Percentiles rank a stretch among this genome's conserved stretches.
These are phyloP conservation scores for Kodamaea neixiangensis DNA, from an alignment of 805 yeast genomes.

Conservation along the genomic window DNA sequence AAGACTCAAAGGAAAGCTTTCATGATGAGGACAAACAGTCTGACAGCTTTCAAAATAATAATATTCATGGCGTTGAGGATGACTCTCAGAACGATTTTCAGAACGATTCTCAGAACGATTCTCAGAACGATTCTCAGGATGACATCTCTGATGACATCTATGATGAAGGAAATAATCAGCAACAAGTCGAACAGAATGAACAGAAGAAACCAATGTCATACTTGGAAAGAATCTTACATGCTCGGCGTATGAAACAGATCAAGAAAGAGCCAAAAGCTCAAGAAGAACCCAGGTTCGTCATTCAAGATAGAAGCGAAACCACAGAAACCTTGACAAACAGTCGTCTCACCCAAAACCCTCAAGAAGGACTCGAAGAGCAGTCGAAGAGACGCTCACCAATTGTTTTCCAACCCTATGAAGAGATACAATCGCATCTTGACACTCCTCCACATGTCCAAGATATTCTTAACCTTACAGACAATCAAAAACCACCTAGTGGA, in stretches of 20 bases:
- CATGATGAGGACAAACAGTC: too few species aligned
- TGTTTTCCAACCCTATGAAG: neutral
- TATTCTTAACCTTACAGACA: neutral
- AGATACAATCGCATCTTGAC: neutral
- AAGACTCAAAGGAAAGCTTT: too few species aligned
- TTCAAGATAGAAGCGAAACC: conserved; percentile 3
- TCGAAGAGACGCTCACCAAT: neutral
- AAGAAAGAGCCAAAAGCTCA: neutral
- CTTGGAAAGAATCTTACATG: conserved; percentile 9
- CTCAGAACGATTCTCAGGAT: neutral
- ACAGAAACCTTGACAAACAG: neutral
- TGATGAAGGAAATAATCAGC: neutral
- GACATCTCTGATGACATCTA: neutral
- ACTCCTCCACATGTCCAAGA: neutral
- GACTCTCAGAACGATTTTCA: neutral
- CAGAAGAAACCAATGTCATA: conserved; percentile 7
- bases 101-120: too few species aligned
- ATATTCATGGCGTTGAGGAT: too few species aligned
- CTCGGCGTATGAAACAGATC: conserved; percentile 4
- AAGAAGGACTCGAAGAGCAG: neutral
- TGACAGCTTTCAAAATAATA: too few species aligned
- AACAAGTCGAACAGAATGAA: neutral
- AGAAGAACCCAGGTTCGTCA: neutral
- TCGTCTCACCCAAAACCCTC: neutral
- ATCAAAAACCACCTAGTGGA: neutral